Percentiles rank a stretch among this genome's conserved stretches.
These are phyloP conservation scores for Casuarina cunninghamiana DNA, from an alignment of 306 rosid species.

Conservation along the genomic window DNA sequence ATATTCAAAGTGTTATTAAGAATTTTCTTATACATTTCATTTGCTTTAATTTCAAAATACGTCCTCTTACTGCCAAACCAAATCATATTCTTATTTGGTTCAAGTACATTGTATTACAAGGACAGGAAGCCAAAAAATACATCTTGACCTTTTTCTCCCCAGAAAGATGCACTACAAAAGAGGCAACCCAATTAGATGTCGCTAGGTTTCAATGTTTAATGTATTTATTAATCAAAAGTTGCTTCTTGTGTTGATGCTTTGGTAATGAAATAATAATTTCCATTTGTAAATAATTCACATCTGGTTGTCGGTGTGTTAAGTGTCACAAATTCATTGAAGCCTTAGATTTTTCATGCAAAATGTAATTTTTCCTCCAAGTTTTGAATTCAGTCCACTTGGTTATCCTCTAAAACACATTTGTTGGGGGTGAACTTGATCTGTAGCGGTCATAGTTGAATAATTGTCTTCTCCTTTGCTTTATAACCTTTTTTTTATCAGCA, in stretches of 20 bases:
- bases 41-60: neutral
- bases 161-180: neutral
- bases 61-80: neutral
- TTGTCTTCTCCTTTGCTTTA: neutral
- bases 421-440: neutral
- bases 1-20: neutral
- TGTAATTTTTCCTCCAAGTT: neutral
- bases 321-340: neutral
- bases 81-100: neutral
- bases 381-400: neutral
- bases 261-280: neutral
- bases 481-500: neutral
- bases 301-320: neutral
- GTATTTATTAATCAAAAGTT: neutral
- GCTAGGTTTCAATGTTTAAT: neutral
- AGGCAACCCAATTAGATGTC: neutral
- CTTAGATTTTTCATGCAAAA: neutral
- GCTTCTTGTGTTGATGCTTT: neutral
- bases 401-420: neutral
- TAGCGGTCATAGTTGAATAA: neutral
- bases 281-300: neutral
- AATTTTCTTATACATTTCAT: neutral
- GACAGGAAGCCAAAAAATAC: neutral
- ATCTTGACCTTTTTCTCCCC: neutral
- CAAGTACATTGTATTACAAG: neutral